Evolutionary conservation across 164 flowering plant species (phyloP).

Genomic region (Litsea cubeba): DNA sequence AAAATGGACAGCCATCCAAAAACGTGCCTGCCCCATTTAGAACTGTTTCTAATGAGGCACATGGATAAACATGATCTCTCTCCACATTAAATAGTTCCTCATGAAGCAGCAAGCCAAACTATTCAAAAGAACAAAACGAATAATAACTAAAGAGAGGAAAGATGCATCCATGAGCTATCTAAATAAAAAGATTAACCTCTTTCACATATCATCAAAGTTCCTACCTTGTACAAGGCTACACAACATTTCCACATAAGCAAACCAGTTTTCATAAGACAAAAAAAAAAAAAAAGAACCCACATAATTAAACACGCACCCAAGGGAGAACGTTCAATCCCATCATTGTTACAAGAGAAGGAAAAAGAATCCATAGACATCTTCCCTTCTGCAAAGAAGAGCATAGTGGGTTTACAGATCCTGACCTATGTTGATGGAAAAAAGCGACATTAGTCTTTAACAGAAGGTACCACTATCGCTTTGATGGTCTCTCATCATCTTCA

Average conservation of each 20-base stretch:
- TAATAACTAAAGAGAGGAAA: no score
- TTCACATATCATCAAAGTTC: neutral
- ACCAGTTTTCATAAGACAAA: neutral
- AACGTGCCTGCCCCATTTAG: no score
- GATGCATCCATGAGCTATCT: neutral
- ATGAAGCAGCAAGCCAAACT: no score
- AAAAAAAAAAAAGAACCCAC: neutral
- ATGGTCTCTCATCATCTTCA: conserved; percentile 74
- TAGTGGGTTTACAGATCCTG: conserved; percentile 18
- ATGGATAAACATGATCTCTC: no score
- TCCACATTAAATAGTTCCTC: no score
- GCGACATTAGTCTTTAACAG: conserved; percentile 21
- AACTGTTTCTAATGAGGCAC: no score
- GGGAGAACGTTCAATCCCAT: neutral
- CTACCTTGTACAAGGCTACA: conserved; percentile 4
- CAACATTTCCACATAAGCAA: neutral
- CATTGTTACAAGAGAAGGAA: neutral
- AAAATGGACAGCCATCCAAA: neutral
- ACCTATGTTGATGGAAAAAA: conserved; percentile 27
- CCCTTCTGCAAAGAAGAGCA: neutral
- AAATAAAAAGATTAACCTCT: neutral
- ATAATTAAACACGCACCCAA: neutral
- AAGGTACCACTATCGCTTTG: conserved; percentile 53
- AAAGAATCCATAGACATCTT: neutral
- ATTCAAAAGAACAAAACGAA: no score